Conservation (phyloP, 306 rosid genomes). For the Trifolium dubium region DNA sequence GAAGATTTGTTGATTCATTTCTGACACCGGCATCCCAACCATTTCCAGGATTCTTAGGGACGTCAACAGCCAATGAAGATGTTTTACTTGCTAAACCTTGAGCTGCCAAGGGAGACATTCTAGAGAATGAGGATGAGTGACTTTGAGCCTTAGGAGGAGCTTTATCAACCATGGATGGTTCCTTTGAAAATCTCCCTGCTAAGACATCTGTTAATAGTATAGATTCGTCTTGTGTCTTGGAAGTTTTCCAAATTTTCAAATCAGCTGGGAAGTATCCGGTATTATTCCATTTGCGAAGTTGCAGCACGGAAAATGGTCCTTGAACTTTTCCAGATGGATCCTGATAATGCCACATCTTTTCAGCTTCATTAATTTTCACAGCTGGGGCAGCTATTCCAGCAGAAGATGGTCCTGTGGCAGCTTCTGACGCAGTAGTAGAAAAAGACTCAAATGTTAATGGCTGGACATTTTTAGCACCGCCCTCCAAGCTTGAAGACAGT, state of each 20-base stretch:
- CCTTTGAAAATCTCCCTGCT: slow-evolving; percentile 72
- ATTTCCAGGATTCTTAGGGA: slow-evolving; percentile 64
- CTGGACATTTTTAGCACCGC: slow-evolving; percentile 52
- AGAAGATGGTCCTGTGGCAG: slow-evolving; percentile 54
- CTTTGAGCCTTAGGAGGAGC: slow-evolving; percentile 58
- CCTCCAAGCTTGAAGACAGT: slow-evolving; percentile 57
- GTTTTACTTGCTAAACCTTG: slow-evolving; percentile 53
- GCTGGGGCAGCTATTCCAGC: slow-evolving; percentile 51
- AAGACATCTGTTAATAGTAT: slow-evolving; percentile 75
- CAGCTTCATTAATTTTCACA: slow-evolving; percentile 69
- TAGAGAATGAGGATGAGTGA: slow-evolving; percentile 49
- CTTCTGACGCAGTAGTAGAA: slow-evolving; percentile 47
- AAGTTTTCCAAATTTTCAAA: slow-evolving; percentile 76
- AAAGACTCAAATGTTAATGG: slow-evolving; percentile 51
- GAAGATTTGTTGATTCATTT: slow-evolving; percentile 77
- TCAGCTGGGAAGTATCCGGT: slow-evolving; percentile 95
- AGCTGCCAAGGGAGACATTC: slow-evolving; percentile 53
- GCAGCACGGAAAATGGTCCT: slow-evolving; percentile 95
- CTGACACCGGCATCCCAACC: slow-evolving; percentile 56
- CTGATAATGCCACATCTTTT: slow-evolving; percentile 85
- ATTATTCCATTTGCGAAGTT: slow-evolving; percentile 90
- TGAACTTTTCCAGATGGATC: slow-evolving; percentile 98
- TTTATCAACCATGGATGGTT: slow-evolving; percentile 45
- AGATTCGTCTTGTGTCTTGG: slow-evolving; percentile 71
- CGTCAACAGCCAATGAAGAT: slow-evolving; percentile 60